phyloP scores from a whole-genome alignment of 768 basidiomycete species.

The Sarcodon sp. region DNA sequence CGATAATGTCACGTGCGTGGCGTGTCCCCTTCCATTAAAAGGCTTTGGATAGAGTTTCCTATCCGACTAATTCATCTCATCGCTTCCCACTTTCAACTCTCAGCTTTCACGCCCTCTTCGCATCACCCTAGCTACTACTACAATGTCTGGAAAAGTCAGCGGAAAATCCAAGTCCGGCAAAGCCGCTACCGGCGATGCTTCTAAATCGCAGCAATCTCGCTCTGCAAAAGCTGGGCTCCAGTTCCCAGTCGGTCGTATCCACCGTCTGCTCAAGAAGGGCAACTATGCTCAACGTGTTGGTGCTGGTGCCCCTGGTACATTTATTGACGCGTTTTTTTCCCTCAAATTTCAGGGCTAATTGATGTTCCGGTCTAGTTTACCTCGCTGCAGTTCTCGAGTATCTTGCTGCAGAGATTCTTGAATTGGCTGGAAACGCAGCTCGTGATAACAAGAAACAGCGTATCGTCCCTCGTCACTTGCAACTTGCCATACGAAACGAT shows the following conservation, averaged over 20 bases:
- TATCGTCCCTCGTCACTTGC: slow-evolving; percentile 91
- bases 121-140: not conserved
- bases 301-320: slow-evolving; percentile 71
- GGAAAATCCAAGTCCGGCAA: slow-evolving; percentile 67
- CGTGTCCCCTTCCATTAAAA: not conserved
- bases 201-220: slow-evolving; percentile 47
- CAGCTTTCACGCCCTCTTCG: not conserved
- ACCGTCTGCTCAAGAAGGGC: slow-evolving; percentile 77
- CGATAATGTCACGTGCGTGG: not conserved
- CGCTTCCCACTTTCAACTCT: slow-evolving; percentile 4
- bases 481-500: slow-evolving; percentile 90
- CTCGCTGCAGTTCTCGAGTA: slow-evolving; percentile 90
- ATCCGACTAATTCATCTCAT: slow-evolving; percentile 1
- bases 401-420: slow-evolving; percentile 87
- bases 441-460: slow-evolving; percentile 92
- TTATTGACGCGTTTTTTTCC: not conserved
- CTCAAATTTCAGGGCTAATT: not conserved
- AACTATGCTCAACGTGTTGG: slow-evolving; percentile 84
- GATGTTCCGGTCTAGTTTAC: slow-evolving; percentile 41
- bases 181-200: slow-evolving; percentile 28
- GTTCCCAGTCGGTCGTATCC: slow-evolving; percentile 90
- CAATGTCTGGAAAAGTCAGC: slow-evolving; percentile 29
- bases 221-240: slow-evolving; percentile 70
- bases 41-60: not conserved
- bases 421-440: slow-evolving; percentile 83